Percentiles rank a stretch among this genome's conserved stretches.
Evolutionary conservation across 176 grass and related monocot genomes (phyloP).

Genomic region (Typha latifolia): DNA sequence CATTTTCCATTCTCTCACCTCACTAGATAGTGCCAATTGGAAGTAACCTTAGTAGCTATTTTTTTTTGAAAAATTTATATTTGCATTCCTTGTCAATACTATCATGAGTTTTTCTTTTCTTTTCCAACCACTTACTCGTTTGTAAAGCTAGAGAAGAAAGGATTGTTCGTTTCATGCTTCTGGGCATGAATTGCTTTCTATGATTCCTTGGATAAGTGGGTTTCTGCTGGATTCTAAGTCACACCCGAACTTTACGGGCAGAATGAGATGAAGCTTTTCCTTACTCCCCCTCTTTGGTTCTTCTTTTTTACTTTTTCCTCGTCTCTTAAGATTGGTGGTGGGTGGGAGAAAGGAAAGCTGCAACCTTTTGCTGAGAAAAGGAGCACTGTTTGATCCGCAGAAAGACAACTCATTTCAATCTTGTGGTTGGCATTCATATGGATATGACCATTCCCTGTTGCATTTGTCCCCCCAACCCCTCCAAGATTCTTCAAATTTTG

Average conservation of each 20-base stretch:
- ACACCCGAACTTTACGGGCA: constrained; percentile 41
- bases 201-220: constrained; percentile 19
- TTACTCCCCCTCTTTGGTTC: too few species aligned
- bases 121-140: too few species aligned
- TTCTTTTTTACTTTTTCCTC: background rate
- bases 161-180: too few species aligned
- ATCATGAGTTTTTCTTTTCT: too few species aligned
- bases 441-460: constrained; percentile 28
- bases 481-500: background rate
- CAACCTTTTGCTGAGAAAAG: constrained; percentile 1
- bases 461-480: constrained; percentile 5
- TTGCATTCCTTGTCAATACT: too few species aligned
- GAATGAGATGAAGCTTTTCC: constrained; percentile 15
- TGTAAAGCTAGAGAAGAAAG: too few species aligned
- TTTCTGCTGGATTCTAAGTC: constrained; percentile 32
- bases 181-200: too few species aligned
- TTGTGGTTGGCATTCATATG: constrained; percentile 33
- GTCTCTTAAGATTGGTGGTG: too few species aligned
- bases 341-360: too few species aligned
- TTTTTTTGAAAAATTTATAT: too few species aligned
- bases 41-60: too few species aligned
- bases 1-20: background rate
- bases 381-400: constrained; percentile 11
- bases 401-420: constrained; percentile 26
- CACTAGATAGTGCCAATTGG: too few species aligned